A percentile compares a stretch with the other conserved stretches of the same genome.
Conservation (phyloP, 2,329 filamentous ascomycete genomes). For the Zopfia rhizophila region DNA sequence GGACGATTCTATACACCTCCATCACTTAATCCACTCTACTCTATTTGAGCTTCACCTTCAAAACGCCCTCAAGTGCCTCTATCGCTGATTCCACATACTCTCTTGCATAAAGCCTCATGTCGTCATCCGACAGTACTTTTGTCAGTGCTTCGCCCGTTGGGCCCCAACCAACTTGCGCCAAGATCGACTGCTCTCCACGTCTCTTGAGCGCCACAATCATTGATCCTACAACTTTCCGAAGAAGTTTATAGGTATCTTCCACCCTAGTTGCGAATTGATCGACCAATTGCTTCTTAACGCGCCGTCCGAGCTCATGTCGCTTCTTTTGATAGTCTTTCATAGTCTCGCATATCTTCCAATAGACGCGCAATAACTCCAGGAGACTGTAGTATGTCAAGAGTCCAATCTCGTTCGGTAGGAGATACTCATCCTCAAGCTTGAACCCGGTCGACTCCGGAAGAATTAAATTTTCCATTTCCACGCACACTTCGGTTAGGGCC, state of each 20-base stretch:
- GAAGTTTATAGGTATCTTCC: slow-evolving; percentile 3
- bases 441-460: slow-evolving; percentile 25
- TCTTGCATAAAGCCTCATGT: slow-evolving; percentile 36
- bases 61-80: slow-evolving; percentile 42
- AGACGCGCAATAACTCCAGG: slow-evolving; percentile 5
- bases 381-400: slow-evolving; percentile 4
- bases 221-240: slow-evolving; percentile 5
- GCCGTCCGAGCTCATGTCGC: slow-evolving; percentile 7
- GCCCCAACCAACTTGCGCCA: slow-evolving; percentile 34
- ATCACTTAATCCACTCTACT: too few species aligned
- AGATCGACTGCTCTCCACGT: slow-evolving; percentile 31
- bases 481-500: background rate
- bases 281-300: background rate
- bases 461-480: slow-evolving; percentile 7
- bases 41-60: slow-evolving; percentile 47
- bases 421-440: slow-evolving; percentile 16
- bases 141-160: slow-evolving; percentile 34
- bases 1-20: too few species aligned
- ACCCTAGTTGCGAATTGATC: background rate
- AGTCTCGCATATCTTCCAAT: slow-evolving; percentile 18
- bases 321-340: slow-evolving; percentile 25
- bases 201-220: slow-evolving; percentile 31
- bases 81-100: slow-evolving; percentile 45
- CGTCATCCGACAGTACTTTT: slow-evolving; percentile 31
- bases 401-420: slow-evolving; percentile 3